These are phyloP conservation scores for Eimeria acervulina DNA, from an alignment of 169 alveolate genomes.

Conservation along the genomic window DNA sequence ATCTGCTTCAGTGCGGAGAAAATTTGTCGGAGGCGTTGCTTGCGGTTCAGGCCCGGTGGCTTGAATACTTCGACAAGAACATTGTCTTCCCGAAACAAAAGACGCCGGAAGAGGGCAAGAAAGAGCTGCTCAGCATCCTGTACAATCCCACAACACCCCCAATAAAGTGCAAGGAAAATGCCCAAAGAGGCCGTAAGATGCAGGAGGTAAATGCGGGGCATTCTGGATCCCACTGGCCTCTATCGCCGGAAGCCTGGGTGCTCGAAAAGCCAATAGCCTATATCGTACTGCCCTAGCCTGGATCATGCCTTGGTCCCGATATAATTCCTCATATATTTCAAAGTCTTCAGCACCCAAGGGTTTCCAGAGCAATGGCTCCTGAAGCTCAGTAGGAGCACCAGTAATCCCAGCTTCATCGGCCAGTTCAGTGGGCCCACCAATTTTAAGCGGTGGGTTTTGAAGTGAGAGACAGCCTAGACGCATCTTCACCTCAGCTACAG, in stretches of 20 bases:
- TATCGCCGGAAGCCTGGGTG: background rate
- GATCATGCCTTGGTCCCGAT: constrained; percentile 62
- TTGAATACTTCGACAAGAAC: constrained; percentile 47
- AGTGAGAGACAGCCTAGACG: constrained; percentile 59
- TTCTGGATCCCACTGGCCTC: background rate
- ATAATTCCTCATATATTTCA: constrained; percentile 65
- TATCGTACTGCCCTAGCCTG: constrained; percentile 69
- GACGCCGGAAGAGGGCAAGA: constrained; percentile 78
- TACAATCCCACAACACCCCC: background rate
- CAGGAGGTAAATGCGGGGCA: background rate
- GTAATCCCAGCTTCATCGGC: background rate
- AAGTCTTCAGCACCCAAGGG: constrained; percentile 73
- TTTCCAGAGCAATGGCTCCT: constrained; percentile 76
- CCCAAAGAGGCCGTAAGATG: background rate
- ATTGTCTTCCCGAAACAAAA: constrained; percentile 71
- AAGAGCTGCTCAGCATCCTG: constrained; percentile 78
- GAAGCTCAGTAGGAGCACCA: constrained; percentile 72
- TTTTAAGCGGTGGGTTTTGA: constrained; percentile 72
- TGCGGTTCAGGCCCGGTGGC: constrained; percentile 74
- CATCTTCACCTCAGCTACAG: constrained; percentile 69
- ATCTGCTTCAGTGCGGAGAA: constrained; percentile 64
- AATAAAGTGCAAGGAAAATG: background rate
- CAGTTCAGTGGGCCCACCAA: background rate
- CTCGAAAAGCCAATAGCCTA: background rate
- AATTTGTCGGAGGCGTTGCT: constrained; percentile 73